These are phyloP conservation scores for Medicago ruthenica DNA, from an alignment of 306 rosid genomes.

Conservation along the genomic window DNA sequence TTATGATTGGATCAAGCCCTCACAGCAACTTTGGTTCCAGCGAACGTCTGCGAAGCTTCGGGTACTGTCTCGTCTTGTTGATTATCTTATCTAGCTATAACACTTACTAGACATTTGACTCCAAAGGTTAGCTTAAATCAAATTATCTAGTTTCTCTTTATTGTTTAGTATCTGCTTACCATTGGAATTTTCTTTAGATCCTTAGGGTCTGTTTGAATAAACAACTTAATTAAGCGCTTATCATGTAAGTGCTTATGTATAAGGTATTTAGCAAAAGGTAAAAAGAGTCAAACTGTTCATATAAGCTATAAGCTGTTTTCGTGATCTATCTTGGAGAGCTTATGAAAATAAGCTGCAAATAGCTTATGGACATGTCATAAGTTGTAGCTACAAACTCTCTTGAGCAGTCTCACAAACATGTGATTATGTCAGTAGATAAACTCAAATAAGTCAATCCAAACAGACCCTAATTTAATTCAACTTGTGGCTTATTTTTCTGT, in stretches of 20 bases:
- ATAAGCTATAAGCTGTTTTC: not conserved
- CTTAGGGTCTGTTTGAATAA: not conserved
- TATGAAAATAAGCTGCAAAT: not conserved
- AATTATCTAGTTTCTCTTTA: conserved; percentile 21
- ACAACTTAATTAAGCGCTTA: not conserved
- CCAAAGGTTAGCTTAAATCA: not conserved
- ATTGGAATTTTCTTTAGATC: conserved; percentile 16
- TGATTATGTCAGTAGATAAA: not conserved
- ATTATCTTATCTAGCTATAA: conserved; percentile 20
- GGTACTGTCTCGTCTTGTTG: conserved; percentile 54
- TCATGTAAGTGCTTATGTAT: not conserved
- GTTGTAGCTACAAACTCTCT: not conserved
- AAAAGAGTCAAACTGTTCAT: not conserved
- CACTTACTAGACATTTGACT: not conserved
- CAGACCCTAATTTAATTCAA: conserved; percentile 9
- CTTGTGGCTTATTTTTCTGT: conserved; percentile 33
- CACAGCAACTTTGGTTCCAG: conserved; percentile 91
- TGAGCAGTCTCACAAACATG: not conserved
- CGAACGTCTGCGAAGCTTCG: conserved; percentile 65
- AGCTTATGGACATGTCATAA: not conserved
- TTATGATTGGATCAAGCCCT: conserved; percentile 95
- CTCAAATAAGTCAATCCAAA: not conserved
- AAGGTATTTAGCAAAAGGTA: not conserved
- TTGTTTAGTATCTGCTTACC: conserved; percentile 16
- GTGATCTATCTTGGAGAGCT: not conserved